Percentiles rank a stretch among this genome's conserved stretches.
phyloP scores from a whole-genome alignment of 805 yeast species.

The Yarrowia sp. region DNA sequence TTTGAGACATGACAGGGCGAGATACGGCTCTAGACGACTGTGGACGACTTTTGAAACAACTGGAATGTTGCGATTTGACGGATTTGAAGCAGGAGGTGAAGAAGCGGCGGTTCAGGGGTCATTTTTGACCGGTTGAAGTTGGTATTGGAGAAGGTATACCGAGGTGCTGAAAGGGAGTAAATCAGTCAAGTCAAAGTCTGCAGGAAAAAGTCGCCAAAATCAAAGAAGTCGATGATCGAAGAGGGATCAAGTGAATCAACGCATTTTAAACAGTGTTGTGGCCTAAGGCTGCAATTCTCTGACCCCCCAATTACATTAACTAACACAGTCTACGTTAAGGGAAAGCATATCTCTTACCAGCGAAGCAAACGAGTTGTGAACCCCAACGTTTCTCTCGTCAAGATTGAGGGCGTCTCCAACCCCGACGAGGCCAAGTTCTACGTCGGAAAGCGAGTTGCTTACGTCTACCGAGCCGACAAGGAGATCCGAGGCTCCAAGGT shows the following conservation, averaged over 20 bases:
- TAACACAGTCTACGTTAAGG: slow-evolving; percentile 85
- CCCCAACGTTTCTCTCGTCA: slow-evolving; percentile 95
- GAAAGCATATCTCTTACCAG: slow-evolving; percentile 99
- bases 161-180: too few species aligned
- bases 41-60: neutral
- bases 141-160: neutral
- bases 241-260: too few species aligned
- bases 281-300: too few species aligned
- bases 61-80: neutral
- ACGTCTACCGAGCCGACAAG: slow-evolving; percentile 98
- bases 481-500: slow-evolving; percentile 98
- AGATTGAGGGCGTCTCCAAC: slow-evolving; percentile 91
- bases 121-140: neutral
- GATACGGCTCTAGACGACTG: neutral
- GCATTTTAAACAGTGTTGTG: too few species aligned
- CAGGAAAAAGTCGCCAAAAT: too few species aligned
- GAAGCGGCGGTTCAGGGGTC: neutral
- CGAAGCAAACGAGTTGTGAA: slow-evolving; percentile 97
- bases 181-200: neutral
- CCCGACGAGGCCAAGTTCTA: slow-evolving; percentile 97
- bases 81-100: neutral
- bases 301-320: too few species aligned
- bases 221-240: too few species aligned
- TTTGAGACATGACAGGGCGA: neutral
- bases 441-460: slow-evolving; percentile 99